Base-by-base conservation (phyloP, 345 rosid genomes). In the Erysimum cheiranthoides region DNA sequence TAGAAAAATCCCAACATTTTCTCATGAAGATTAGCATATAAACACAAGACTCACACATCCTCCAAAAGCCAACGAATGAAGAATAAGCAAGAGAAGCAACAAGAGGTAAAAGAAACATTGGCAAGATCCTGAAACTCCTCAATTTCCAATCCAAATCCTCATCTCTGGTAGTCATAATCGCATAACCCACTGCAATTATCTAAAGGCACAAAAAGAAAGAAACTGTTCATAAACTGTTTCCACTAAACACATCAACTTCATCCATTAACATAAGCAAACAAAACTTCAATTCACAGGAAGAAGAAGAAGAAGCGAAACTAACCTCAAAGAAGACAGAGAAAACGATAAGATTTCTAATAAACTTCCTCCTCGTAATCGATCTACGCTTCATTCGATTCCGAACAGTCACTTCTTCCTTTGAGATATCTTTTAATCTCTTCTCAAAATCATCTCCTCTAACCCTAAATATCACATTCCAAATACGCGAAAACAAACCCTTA, bases 281-380 rank as follows among this genome's bases (percentile, higher is more conserved):
- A 40, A 60, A 4, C 16, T 28, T 28, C 0, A 3, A 3, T 21
- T 1, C 8, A 27, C 34, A 52, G 6, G 17, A 34, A 17, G 8
- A 34, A 16, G 62, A 34, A 57, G 42, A 58, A 17, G 13, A 50
- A 18, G 13, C 18, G 54, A 18, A 17, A 3, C 21, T 12, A 8
- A 76, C 98, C 97, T 94, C 98, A 53, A 92, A 83, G 76, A 92
- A 40, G 73, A 92, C 70, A 32, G 90, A 84, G 89, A 92, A 86
- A 28, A 79, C 28, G 63, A 94, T 81, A 80, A 92, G 85, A 74
- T 87, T 81, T 47, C 93, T 69, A 51, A 71, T 78, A 73, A 83
- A 68, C 46, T 82, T 85, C 81, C 87, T 85, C 89, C 92, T 81
- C 0, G 90, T 73, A 4, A 66, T 81, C 49, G 93, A 84, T 78